Evolutionary conservation across 2,329 filamentous ascomycete genomes (phyloP).

Genomic region (Pyrenophora seminiperda): DNA sequence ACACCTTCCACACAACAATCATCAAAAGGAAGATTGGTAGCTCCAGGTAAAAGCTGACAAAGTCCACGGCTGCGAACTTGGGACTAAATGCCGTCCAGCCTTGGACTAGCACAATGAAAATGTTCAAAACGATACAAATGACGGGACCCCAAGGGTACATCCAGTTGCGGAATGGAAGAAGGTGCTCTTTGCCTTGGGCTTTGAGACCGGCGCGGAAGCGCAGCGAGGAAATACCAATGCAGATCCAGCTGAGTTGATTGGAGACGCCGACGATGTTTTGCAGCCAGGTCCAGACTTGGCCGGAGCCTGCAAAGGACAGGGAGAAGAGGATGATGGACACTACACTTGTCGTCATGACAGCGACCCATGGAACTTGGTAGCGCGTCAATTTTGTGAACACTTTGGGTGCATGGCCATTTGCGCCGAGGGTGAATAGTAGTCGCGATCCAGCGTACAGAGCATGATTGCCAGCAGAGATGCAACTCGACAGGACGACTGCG

Average conservation of each 20-base stretch:
- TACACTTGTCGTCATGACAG: conserved; percentile 43
- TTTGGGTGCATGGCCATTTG: conserved; percentile 69
- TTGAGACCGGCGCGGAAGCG: conserved; percentile 57
- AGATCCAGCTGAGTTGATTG: conserved; percentile 60
- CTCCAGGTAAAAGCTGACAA: conserved; percentile 57
- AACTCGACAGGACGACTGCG: conserved; percentile 66
- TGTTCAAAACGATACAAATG: conserved; percentile 33
- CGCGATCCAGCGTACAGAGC: conserved; percentile 61
- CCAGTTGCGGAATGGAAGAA: conserved; percentile 62
- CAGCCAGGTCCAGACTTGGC: conserved; percentile 64
- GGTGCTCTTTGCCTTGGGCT: conserved; percentile 55
- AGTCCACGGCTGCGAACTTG: conserved; percentile 51
- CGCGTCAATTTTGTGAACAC: conserved; percentile 63
- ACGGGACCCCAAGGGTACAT: conserved; percentile 59
- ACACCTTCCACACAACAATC: conserved; percentile 36
- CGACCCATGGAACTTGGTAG: conserved; percentile 49
- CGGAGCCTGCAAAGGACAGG: conserved; percentile 52
- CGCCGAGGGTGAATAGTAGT: conserved; percentile 60
- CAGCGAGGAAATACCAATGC: conserved; percentile 62
- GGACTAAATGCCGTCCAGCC: conserved; percentile 59
- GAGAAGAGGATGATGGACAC: conserved; percentile 49
- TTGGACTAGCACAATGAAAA: conserved; percentile 38
- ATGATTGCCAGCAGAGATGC: conserved; percentile 63
- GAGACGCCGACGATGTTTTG: conserved; percentile 68
- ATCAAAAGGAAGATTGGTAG: conserved; percentile 38